Percentiles rank a stretch among this genome's conserved stretches.
phyloP scores from a whole-genome alignment of 116 monocot species.

The Phalaenopsis hybrid region DNA sequence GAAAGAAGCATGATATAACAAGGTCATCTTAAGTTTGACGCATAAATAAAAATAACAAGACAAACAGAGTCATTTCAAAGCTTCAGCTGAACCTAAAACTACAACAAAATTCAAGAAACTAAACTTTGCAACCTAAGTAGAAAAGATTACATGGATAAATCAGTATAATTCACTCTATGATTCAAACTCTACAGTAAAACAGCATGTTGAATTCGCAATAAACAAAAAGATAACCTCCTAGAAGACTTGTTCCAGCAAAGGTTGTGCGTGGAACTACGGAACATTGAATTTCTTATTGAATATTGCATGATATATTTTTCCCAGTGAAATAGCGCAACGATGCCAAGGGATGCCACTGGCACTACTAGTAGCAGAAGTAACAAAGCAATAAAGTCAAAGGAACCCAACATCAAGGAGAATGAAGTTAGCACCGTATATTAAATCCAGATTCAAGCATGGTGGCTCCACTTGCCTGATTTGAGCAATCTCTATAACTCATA shows the following conservation, averaged over 20 bases:
- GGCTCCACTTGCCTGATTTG: constrained; percentile 41
- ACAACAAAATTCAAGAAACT: background rate
- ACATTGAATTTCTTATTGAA: background rate
- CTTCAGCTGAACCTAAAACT: background rate
- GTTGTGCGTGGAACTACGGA: background rate
- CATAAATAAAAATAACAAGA: background rate
- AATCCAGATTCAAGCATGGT: background rate
- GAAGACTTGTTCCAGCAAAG: background rate
- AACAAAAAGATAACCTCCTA: background rate
- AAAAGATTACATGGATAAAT: background rate
- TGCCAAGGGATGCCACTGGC: background rate
- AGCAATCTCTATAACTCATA: constrained; percentile 45
- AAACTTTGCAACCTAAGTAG: background rate
- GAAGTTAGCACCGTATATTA: background rate
- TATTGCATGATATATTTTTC: background rate
- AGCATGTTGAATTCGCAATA: background rate
- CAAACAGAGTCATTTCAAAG: background rate
- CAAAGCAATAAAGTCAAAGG: background rate
- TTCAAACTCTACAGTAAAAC: background rate
- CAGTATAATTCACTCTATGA: background rate
- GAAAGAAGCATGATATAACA: too few species aligned
- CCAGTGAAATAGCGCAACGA: background rate
- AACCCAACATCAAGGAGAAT: background rate
- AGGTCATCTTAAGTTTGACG: too few species aligned
- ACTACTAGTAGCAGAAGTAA: background rate